Evolutionary conservation across 2,329 filamentous ascomycete species (phyloP), one percentile per base, ranked within the genome.

Genomic region (Colletotrichum sp.): DNA sequence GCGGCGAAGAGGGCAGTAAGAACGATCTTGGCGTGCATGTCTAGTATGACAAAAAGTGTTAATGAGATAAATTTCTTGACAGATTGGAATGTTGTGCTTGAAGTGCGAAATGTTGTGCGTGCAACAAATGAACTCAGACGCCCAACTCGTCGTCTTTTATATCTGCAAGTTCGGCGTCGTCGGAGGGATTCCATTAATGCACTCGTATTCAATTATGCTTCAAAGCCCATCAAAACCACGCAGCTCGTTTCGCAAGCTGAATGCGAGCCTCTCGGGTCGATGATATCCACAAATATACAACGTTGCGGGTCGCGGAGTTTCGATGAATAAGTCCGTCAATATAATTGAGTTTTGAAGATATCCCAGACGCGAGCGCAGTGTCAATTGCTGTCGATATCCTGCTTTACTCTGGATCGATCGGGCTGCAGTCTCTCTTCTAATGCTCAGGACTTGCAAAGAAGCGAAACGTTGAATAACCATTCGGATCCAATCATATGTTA

Each of bases 401-500:
- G 2, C 6, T 8, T 49, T 5, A 8, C 4, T 49, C 6, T 12
- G n/a, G 44, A 1, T 49, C 44, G 44, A 6, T 49, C 39, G 9
- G 39, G 3, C 18, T 12, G 1, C n/a, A 49, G 44, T 8, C 3
- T 49, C 10, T 21, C 9, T 49, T 4, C 44, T 16, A 8, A 49
- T 21, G 10, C 3, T 12, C 0, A 0, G 39, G 39, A 44, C 39
- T 44, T 44, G 16, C 2, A 10, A n/a, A n/a, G 18, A 3, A 49
- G 44, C 10, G 3, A 7, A 12, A 7, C 44, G 10, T 49, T 49
- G 9, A 8, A 21, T 12, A 21, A 12, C 2, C 10, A 21, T 0
- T 0, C 18, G n/a, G 18, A 4, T 6, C 39, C 44, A 13, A 12
- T 21, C 18, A 21, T 13, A 0, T 7, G 3, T 49, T 7, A 2